Base-by-base conservation (phyloP, 371 early-diverging fungal genomes). In the Dentiscutata heterogama region DNA sequence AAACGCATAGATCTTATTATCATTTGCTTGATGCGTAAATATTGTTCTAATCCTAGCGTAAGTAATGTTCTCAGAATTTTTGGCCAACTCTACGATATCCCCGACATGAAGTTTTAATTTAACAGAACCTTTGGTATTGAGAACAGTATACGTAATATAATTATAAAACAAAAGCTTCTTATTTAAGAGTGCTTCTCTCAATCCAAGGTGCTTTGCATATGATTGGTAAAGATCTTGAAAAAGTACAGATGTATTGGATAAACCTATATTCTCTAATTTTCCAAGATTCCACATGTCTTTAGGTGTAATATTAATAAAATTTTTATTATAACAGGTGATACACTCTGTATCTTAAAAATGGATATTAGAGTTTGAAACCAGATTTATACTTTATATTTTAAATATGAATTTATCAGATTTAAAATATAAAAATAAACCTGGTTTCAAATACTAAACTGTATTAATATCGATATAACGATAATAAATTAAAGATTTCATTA, bases 111-210 rank as follows among this genome's bases (percentile, higher is more conserved):
- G 13, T 64, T 64, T 64, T 27, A 64, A 31, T 64, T 64, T 14
- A 16, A 64, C 18, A 29, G 10, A 10, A 31, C 18, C 64, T 64
- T 64, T 13, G 3, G 7, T 35, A 35, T 35, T 64, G 11, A 35
- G 27, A 64, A 64, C 35, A 6, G 31, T 64, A 64, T 64, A 64
- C 6, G 65, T 31, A 64, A 64, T 64, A 64, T 27, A 64, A 64
- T 64, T 64, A 64, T 64, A 64, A 31, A 64, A 64, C 18, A 18
- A 27, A 18, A 64, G 18, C 5, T 64, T 64, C 16, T 35, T 29
- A 64, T 64, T 64, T 64, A 64, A 18, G 27, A 64, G 16, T 8
- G 20, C 18, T 0, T 22, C 16, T 2, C 20, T 64, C 35, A 29
- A 64, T 31, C 35, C 18, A 1, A 64, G 29, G 0, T 29, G 31